Percentiles rank a stretch among this genome's conserved stretches.
These are phyloP conservation scores for Alternaria brassicicola DNA, from an alignment of 2,329 filamentous ascomycete species.

Conservation along the genomic window DNA sequence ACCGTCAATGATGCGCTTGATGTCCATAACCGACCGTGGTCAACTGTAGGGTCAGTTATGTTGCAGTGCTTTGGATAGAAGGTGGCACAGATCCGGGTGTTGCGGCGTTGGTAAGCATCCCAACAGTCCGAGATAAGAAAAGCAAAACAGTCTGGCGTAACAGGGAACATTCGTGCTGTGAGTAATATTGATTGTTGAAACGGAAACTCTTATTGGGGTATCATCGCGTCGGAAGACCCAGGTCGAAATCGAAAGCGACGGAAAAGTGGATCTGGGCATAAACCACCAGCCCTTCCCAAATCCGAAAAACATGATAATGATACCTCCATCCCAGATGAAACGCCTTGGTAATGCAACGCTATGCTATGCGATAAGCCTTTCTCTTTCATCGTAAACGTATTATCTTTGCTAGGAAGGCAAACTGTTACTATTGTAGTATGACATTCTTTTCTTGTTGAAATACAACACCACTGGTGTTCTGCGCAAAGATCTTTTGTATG, in stretches of 20 bases:
- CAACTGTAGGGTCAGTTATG: neutral
- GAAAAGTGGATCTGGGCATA: neutral
- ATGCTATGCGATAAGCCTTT: conserved; percentile 21
- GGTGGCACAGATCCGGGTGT: neutral
- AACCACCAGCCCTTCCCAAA: conserved; percentile 2
- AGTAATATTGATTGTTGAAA: conserved; percentile 6
- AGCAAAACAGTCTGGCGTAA: neutral
- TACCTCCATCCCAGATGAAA: conserved; percentile 11
- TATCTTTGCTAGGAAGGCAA: neutral
- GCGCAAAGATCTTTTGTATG: conserved; percentile 44
- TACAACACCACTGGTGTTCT: conserved; percentile 37
- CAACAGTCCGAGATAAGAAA: neutral
- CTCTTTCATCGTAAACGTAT: conserved; percentile 3
- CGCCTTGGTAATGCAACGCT: conserved; percentile 35
- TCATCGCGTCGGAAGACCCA: conserved; percentile 29
- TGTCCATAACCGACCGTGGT: neutral
- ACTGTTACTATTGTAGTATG: conserved; percentile 19
- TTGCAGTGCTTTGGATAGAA: neutral
- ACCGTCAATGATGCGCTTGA: neutral
- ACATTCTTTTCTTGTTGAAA: conserved; percentile 39
- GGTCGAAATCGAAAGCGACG: conserved; percentile 16
- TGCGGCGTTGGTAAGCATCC: neutral
- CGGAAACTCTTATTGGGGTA: conserved; percentile 28
- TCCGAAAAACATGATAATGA: conserved; percentile 3
- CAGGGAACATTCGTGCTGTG: neutral